Percentiles rank a stretch among this genome's conserved stretches.
These are phyloP conservation scores for Neocucurbitaria cava DNA, from an alignment of 2,329 filamentous ascomycete species.

Conservation along the genomic window DNA sequence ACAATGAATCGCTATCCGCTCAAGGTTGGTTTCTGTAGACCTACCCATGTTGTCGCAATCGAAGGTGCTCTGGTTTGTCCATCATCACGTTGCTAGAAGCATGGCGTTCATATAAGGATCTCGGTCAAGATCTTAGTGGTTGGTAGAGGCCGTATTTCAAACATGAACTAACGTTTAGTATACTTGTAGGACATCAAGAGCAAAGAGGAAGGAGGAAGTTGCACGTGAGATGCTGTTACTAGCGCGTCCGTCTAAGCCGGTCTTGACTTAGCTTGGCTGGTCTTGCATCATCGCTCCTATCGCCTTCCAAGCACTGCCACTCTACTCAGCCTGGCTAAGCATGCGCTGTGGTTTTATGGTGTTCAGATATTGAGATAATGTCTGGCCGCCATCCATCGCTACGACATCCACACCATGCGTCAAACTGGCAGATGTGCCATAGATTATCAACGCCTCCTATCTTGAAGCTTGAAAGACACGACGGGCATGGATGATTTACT, in stretches of 20 bases:
- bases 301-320: constrained; percentile 11
- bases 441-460: not conserved
- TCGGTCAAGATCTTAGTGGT: too few relatives aligned
- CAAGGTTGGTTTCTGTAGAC: too few relatives aligned
- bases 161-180: too few relatives aligned
- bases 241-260: not conserved
- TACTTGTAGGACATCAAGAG: too few relatives aligned
- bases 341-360: not conserved
- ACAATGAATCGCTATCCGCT: too few relatives aligned
- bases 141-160: not conserved
- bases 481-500: constrained; percentile 63
- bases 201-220: not conserved
- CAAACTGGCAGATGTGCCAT: not conserved
- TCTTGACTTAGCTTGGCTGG: not conserved
- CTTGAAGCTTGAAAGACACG: not conserved
- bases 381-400: not conserved
- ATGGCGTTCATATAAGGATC: too few relatives aligned
- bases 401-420: not conserved
- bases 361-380: not conserved
- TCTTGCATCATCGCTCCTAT: constrained; percentile 11
- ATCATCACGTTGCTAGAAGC: too few relatives aligned
- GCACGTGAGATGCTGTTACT: not conserved
- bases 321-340: constrained; percentile 2
- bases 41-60: too few relatives aligned
- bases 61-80: too few relatives aligned